Evolutionary conservation across 129 eudicot genomes (phyloP), one percentile per base, ranked within the genome.

Genomic region (Solidago caesia): DNA sequence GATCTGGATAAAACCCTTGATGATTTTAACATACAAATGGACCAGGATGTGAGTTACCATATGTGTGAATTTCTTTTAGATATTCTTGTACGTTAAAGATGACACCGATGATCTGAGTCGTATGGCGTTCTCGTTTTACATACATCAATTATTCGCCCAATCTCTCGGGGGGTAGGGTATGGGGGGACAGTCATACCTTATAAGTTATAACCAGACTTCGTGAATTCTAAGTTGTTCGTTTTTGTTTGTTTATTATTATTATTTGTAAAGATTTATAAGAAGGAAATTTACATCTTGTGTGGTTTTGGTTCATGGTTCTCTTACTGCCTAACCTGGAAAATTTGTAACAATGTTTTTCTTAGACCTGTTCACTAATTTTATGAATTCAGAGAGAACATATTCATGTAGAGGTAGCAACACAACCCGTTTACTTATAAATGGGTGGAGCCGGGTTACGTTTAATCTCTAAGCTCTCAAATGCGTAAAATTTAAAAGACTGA

Each of bases 1-100:
- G 98, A 93, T 77, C 62, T 93, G 89, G 98, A 86, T 60, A 93
- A 93, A 77, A 84, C 96, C 0, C 98, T 93, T 67, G 98, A 90
- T 80, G 92, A 88, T 72, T 96, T 89, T 71, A 93, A 88, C 72
- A 83, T 93, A 72, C 98, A 93, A 77, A 93, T 85, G 92, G 96
- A 93, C 78, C 98, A 93, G 77, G 98, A 93, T 75, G 98, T 93
- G 75, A 75, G 98, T 86, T 44, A 74, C 71, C 71, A 73, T 85
- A 67, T 67, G 60, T n/a, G 41, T 45, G 44, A 68, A 21, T 44
- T 75, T 76, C 33, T 42, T 58, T 56, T 76, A 53, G 59, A 12
- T 12, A 8, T 53, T 53, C 16, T 53, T 53, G 16, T 42, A 16
- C 60, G 27, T 56, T 68, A 16, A 67, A 76, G 67, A 75, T 66